A percentile compares a stretch with the other conserved stretches of the same genome.
Evolutionary conservation across 2,329 filamentous ascomycete genomes (phyloP).

Genomic region (Madurella fahalii): DNA sequence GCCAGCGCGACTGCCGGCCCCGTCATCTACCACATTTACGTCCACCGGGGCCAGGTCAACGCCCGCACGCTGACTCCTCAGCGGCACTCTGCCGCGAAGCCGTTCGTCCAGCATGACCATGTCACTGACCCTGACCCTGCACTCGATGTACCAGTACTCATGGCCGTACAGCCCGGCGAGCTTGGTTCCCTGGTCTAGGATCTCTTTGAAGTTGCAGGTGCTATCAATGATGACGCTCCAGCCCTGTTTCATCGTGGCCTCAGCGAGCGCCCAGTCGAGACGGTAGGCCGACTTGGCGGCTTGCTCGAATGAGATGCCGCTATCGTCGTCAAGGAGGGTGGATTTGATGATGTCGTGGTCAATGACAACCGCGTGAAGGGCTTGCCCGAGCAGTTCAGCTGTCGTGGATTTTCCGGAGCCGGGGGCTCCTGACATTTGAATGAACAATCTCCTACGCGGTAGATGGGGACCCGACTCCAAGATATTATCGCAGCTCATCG

Average conservation of each 20-base stretch:
- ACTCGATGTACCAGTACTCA: constrained; percentile 33
- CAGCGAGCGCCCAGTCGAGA: constrained; percentile 35
- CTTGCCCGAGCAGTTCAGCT: constrained; percentile 24
- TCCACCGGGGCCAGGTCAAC: constrained; percentile 26
- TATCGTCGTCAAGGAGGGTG: constrained; percentile 28
- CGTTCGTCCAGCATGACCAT: constrained; percentile 31
- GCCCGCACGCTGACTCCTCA: constrained; percentile 31
- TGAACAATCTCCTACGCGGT: not conserved
- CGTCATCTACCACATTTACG: not conserved
- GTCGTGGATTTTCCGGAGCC: not conserved
- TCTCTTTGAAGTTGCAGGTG: constrained; percentile 34
- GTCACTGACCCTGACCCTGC: constrained; percentile 27
- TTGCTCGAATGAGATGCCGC: constrained; percentile 28
- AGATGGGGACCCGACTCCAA: too few relatives aligned
- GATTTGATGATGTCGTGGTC: constrained; percentile 36
- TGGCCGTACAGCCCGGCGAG: constrained; percentile 26
- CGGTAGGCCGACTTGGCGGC: constrained; percentile 31
- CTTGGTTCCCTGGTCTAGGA: constrained; percentile 29
- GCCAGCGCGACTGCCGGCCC: not conserved
- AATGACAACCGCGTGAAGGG: constrained; percentile 31
- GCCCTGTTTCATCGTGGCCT: constrained; percentile 33
- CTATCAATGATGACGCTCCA: constrained; percentile 36
- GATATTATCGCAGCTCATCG: too few relatives aligned
- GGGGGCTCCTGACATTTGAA: not conserved
- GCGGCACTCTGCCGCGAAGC: constrained; percentile 23